These are phyloP conservation scores for Corymbia citriodora DNA, from an alignment of 441 rosid genomes.

Conservation along the genomic window DNA sequence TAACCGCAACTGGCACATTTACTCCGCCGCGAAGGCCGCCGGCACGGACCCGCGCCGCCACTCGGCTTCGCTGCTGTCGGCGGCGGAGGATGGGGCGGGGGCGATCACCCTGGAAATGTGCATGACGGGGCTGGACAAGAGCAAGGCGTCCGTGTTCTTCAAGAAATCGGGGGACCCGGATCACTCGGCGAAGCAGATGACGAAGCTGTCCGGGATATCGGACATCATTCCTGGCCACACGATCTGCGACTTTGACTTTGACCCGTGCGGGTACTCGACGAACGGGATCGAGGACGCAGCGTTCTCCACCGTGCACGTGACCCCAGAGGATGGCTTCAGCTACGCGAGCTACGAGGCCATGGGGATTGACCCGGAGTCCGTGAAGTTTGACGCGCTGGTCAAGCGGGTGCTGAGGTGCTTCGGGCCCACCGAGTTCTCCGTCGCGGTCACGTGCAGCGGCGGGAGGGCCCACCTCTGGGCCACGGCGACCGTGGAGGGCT, in stretches of 20 bases:
- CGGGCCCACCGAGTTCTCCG: slow-evolving; percentile 25
- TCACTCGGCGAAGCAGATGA: slow-evolving; percentile 13
- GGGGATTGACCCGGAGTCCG: slow-evolving; percentile 7
- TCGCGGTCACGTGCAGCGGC: slow-evolving; percentile 23
- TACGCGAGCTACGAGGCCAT: slow-evolving; percentile 38
- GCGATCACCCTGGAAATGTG: slow-evolving; percentile 25
- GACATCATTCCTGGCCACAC: slow-evolving; percentile 21
- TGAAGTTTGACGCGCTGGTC: slow-evolving; percentile 13
- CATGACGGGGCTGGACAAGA: slow-evolving; percentile 27
- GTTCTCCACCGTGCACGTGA: slow-evolving; percentile 30
- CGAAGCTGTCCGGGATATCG: slow-evolving; percentile 24
- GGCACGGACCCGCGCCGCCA: neutral
- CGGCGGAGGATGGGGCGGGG: neutral
- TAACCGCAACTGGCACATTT: slow-evolving; percentile 23
- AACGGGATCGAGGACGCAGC: slow-evolving; percentile 26
- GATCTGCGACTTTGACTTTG: slow-evolving; percentile 35
- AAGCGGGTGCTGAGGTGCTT: slow-evolving; percentile 30
- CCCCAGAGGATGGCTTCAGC: slow-evolving; percentile 35
- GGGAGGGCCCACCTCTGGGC: slow-evolving; percentile 15
- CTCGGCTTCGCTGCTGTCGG: neutral
- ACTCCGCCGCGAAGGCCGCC: slow-evolving; percentile 10
- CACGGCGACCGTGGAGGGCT: slow-evolving; percentile 25
- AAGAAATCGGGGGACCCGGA: neutral
- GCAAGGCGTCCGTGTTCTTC: slow-evolving; percentile 21
- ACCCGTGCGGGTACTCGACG: slow-evolving; percentile 41